Evolutionary conservation across 352 stramenopile genomes (phyloP), one percentile per base, ranked within the genome.

Genomic region (Phytophthora pinifolia): DNA sequence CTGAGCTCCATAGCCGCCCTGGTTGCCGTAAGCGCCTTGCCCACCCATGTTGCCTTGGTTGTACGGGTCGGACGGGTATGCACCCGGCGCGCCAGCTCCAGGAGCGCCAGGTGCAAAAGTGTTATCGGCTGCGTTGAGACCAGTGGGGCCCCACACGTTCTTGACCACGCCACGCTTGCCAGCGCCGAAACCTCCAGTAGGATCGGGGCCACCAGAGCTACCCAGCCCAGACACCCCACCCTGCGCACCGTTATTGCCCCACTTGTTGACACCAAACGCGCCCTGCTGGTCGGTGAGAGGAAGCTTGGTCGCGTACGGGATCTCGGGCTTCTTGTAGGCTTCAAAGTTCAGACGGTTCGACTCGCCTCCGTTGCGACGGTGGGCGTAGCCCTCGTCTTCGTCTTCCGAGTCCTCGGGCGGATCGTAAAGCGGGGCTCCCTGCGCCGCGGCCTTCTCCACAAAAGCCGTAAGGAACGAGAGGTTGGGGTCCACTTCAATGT

Each of bases 391-490:
- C 39, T 98, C 92, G 6, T 79, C 70, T 37, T 99, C 97, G 52
- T 98, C 92, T 54, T 99, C 96, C 39, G 96, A 97, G 33, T 98
- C 92, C 58, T 97, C 86, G 6, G 96, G 96, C 22, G 96, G 97
- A 10, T 94, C 80, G 70, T 99, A 99, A 13, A 88, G 76, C 18
- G 89, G 80, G 9, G 97, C 96, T 43, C 97, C 97, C 46, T 96
- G 91, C 12, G 82, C 78, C 6, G 93, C 69, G 13, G 96, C 94
- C 42, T 97, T 79, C 53, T 97, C 79, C 10, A 99, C 97, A 65
- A 97, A 98, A 10, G 77, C 79, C 56, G 98, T 88, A 20, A 99
- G 70, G 70, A 99, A 99, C 31, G 76, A 88, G 18, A 99, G 78
- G 62, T 98, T 97, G 25, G 91, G 76, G 69, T 99, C 97, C 5